Evolutionary conservation across 768 basidiomycete genomes (phyloP), one percentile per base, ranked within the genome.

Genomic region (Leucogyrophana mollusca): DNA sequence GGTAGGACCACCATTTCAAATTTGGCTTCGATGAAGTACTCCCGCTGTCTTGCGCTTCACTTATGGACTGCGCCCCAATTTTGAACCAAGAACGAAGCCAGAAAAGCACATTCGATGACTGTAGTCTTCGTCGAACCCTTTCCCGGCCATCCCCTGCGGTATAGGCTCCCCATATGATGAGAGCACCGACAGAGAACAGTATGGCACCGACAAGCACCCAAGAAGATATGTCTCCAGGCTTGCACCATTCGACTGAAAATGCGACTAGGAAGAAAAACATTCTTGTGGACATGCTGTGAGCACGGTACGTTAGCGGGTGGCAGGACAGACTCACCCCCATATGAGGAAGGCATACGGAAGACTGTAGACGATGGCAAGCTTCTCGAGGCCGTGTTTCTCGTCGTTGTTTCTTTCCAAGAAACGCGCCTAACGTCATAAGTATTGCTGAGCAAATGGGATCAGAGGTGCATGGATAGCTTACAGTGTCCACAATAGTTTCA

Each of bases 341-440:
- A 78, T 73, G 24, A 79, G 61, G 20, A 78, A 53, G 4, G 76
- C 74, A 44, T 76, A 77, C 1, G 78, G 77, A 20, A 80, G 52
- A 47, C 73, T 73, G 49, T 76, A 76, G 51, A 78, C 50, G 14
- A 78, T 63, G 5, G 77, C 74, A 9, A 78, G 63, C 1, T 63
- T 67, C 48, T 77, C 73, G 5, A 73, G 56, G 4, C 77, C 73
- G 2, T 50, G 34, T 30, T 30, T 30, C 13, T 30, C 13, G 13
- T 30, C 27, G 27, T 30, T 6, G 7, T 7, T 30, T 7, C 27
- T 30, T 6, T 30, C 27, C 27, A 30, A 30, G 13, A 30, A 30
- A 7, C 13, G 6, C 7, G 27, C 27, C 27, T 30, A n/a, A 40
- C 27, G 8, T 11, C 17, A 23, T 13, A 18, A n/a, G 37, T 20